Evolutionary conservation across 225 moss, liverwort and hornwort species (phyloP), one percentile per base, ranked within the genome.

Genomic region (Thuidium tamariscinum): DNA sequence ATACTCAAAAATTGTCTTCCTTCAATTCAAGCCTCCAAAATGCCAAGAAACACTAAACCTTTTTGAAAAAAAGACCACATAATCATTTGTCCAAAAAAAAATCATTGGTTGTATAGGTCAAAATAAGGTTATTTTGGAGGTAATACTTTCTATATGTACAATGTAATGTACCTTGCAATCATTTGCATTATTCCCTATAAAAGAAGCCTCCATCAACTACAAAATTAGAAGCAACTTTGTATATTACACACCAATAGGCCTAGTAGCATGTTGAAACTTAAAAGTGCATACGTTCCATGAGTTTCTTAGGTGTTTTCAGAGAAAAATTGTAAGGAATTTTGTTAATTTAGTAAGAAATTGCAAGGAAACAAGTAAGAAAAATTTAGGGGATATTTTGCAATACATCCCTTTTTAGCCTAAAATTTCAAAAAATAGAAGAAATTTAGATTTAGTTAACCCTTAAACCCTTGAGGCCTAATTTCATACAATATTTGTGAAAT

Each of bases 381-480:
- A 42, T 39, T 39, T 8, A 27, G 1, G 4, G 8, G 15, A 69
- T 42, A 69, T 25, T 25, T 8, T 8, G 5, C 8, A 8, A 25
- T 8, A 42, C 8, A 26, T 15, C 0, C 15, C 23, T 4, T 37
- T 67, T 69, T 1, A 13, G 5, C 4, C 25, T 5, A 14, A 25
- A 41, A 23, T 12, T n/a, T n/a, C n/a, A 13, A 42, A 26, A 42
- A 42, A 15, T 4, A 15, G 8, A 26, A 69, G 3, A 42, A 69
- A 41, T 1, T 8, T 14, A 9, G 8, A 1, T 69, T 2, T 9
- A 15, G 27, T 42, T 9, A 7, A 5, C 0, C 17, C 4, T 32
- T 17, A 5, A 34, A 63, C 3, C 15, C 34, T 2, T 16, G 0
- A 44, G 44, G 9, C 44, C 44, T 44, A 44, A 44, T 2, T 4